Conservation (phyloP, 164 flowering plant species). For the Echeveria elegans region DNA sequence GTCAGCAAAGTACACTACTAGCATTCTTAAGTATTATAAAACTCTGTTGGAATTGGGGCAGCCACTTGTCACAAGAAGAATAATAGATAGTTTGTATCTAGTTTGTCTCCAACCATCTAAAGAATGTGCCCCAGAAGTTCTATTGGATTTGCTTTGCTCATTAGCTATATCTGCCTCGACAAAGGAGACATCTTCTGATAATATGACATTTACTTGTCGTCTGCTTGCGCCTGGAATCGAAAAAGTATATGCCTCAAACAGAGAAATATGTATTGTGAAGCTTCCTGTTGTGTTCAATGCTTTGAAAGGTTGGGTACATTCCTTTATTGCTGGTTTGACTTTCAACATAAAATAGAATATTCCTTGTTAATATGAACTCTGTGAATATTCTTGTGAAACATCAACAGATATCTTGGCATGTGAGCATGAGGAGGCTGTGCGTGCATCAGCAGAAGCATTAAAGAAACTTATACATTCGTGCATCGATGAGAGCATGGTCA, state of each 20-base stretch:
- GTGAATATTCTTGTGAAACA: background rate
- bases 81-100: constrained; percentile 48
- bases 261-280: constrained; percentile 54
- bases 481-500: constrained; percentile 66
- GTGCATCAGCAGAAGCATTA: constrained; percentile 59
- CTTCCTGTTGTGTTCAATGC: constrained; percentile 68
- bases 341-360: background rate
- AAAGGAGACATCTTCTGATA: constrained; percentile 63
- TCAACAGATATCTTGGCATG: constrained; percentile 67
- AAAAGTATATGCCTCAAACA: constrained; percentile 50
- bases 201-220: constrained; percentile 64
- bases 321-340: background rate
- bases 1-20: constrained; percentile 41
- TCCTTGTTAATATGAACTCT: background rate
- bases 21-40: constrained; percentile 55
- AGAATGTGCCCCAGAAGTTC: constrained; percentile 51
- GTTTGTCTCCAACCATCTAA: constrained; percentile 43
- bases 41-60: constrained; percentile 54
- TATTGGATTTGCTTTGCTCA: constrained; percentile 61
- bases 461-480: constrained; percentile 59
- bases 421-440: constrained; percentile 74
- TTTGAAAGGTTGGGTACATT: constrained; percentile 53
- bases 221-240: constrained; percentile 67
- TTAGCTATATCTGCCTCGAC: constrained; percentile 41
- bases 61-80: constrained; percentile 54